Base-by-base conservation (phyloP, 768 basidiomycete genomes). In the Gautieria morchelliformis region DNA sequence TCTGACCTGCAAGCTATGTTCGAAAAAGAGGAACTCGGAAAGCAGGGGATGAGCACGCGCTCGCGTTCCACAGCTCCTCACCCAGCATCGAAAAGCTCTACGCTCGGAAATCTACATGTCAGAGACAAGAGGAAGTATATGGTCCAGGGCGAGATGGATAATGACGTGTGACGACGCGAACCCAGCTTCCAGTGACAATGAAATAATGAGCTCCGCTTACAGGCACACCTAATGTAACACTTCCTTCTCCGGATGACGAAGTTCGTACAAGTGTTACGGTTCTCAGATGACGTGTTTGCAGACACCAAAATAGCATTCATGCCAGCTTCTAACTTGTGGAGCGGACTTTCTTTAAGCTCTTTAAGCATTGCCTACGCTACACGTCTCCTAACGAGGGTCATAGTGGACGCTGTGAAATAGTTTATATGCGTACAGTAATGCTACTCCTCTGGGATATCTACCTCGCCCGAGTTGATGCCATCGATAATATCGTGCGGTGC, bases 401-500 rank as follows among this genome's bases (percentile, higher is more conserved):
- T n/a, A n/a, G n/a, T n/a, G n/a, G n/a, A n/a, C n/a, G n/a, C n/a
- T n/a, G n/a, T n/a, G n/a, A n/a, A n/a, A n/a, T n/a, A n/a, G n/a
- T n/a, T n/a, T n/a, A n/a, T 27, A 27, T 27, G 27, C 5, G 5
- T 27, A 30, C n/a, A 33, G 12, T 48, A 53, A 53, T 12, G 12
- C 70, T 89, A 93, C 82, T 89, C 88, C 59, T 86, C 86, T 56
- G 91, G 89, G 57, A 91, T 80, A 72, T 91, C 89, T 60, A 91
- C 75, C 70, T 92, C 89, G 56, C 87, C 89, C 59, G 82, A 78
- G 75, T 87, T 81, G 68, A 93, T 92, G 54, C 74, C 83, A 53
- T 94, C 93, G 63, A 95, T 94, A 68, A 96, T 68, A 69, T 95
- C 93, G 74, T 97, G 95, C 58, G 95, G 83, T 35, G 89, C 86